Evolutionary conservation across 1,139 yeast genomes (phyloP).

Genomic region (Arxiozyma slooffiae): DNA sequence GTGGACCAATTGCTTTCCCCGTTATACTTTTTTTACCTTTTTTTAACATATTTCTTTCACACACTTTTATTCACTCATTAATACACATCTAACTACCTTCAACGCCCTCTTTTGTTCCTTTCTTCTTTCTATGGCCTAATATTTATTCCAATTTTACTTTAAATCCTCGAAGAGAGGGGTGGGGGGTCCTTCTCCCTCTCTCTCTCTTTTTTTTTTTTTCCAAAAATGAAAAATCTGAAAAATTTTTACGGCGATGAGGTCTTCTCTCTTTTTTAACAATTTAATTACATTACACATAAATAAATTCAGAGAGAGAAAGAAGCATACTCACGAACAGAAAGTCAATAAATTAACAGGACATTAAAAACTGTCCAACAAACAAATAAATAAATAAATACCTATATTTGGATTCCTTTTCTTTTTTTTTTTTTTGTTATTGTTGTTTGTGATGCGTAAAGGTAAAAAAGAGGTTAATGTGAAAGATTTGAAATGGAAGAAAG

Average conservation of each 20-base stretch:
- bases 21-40: slow-evolving; percentile 29
- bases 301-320: background rate
- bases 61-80: background rate
- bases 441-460: background rate
- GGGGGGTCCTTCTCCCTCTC: too few relatives aligned
- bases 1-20: slow-evolving; percentile 24
- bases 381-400: background rate
- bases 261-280: background rate
- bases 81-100: too few relatives aligned
- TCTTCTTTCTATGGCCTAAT: slow-evolving; percentile 4
- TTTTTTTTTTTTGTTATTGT: background rate
- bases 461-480: slow-evolving; percentile 36
- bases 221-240: background rate
- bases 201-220: background rate
- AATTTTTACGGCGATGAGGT: slow-evolving; percentile 1
- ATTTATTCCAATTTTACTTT: background rate
- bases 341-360: background rate
- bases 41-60: slow-evolving; percentile 5
- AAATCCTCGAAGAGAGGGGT: background rate
- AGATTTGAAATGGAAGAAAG: slow-evolving; percentile 65
- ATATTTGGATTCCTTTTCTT: background rate
- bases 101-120: background rate
- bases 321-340: background rate
- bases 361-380: slow-evolving; percentile 6
- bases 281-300: background rate